Evolutionary conservation across 2,329 filamentous ascomycete genomes (phyloP).

Genomic region (Polychaeton citri): DNA sequence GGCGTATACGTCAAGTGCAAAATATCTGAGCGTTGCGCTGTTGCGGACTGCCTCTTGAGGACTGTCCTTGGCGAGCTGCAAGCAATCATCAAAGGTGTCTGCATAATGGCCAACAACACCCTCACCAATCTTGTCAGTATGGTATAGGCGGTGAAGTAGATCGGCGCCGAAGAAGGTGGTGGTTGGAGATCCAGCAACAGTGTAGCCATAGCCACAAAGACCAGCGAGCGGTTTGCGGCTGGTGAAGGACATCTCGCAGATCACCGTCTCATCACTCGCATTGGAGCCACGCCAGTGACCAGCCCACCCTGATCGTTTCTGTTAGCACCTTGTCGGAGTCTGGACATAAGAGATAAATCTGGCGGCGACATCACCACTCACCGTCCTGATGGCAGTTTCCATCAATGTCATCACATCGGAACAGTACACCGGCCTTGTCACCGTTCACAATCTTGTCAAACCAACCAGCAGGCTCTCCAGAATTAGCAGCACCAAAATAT

Average conservation of each 20-base stretch:
- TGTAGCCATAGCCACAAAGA: slow-evolving; percentile 51
- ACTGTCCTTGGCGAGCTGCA: slow-evolving; percentile 40
- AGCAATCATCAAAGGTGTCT: slow-evolving; percentile 42
- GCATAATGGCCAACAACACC: slow-evolving; percentile 48
- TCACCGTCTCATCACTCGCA: slow-evolving; percentile 53
- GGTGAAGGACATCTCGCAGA: slow-evolving; percentile 50
- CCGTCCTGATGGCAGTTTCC: slow-evolving; percentile 38
- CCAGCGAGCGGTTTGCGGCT: slow-evolving; percentile 44
- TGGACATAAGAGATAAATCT: no score
- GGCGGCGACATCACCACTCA: no score
- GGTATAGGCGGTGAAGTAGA: slow-evolving; percentile 52
- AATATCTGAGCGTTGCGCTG: slow-evolving; percentile 52
- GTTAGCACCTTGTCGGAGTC: neutral
- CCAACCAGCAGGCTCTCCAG: slow-evolving; percentile 47
- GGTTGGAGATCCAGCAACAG: slow-evolving; percentile 40
- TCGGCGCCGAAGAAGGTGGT: slow-evolving; percentile 55
- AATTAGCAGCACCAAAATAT: slow-evolving; percentile 51
- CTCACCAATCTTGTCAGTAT: slow-evolving; percentile 49
- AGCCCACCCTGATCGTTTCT: slow-evolving; percentile 41
- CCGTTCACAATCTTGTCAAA: slow-evolving; percentile 47
- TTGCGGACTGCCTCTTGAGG: slow-evolving; percentile 40
- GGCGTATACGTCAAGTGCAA: slow-evolving; percentile 55
- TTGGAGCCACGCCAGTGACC: slow-evolving; percentile 57
- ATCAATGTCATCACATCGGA: slow-evolving; percentile 58
- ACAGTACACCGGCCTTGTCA: slow-evolving; percentile 44